Evolutionary conservation across 352 stramenopile genomes (phyloP).

Genomic region (Phytopythium oedochilum): DNA sequence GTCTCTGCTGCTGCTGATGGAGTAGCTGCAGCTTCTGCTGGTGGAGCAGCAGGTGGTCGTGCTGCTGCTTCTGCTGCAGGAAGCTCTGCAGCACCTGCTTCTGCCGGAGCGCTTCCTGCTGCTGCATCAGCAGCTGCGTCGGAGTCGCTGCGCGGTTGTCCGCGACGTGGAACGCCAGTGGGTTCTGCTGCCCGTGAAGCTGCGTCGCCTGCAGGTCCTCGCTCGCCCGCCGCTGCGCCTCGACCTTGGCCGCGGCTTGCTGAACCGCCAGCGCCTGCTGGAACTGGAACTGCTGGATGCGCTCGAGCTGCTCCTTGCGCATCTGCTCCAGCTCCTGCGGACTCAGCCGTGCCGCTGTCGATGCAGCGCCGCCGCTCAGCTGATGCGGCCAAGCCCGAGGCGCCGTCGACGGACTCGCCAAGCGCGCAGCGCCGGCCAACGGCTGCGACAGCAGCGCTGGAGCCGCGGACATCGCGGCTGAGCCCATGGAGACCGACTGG

Average conservation of each 20-base stretch:
- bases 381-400: neutral
- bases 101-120: conserved; percentile 45
- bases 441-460: conserved; percentile 13
- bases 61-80: conserved; percentile 31
- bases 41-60: conserved; percentile 13
- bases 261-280: conserved; percentile 22
- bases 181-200: conserved; percentile 27
- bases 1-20: conserved; percentile 12
- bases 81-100: conserved; percentile 37
- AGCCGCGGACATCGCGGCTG: conserved; percentile 16
- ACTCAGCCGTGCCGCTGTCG: conserved; percentile 14
- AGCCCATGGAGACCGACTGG: too few species aligned
- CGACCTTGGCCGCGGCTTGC: conserved; percentile 22
- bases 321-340: conserved; percentile 41
- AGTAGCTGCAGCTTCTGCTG: conserved; percentile 14
- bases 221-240: conserved; percentile 21
- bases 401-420: neutral
- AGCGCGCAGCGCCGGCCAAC: neutral
- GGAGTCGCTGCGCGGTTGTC: conserved; percentile 15
- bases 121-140: conserved; percentile 30
- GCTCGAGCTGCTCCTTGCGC: conserved; percentile 40
- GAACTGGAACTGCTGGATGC: conserved; percentile 48
- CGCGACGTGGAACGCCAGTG: conserved; percentile 10
- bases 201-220: conserved; percentile 31
- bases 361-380: neutral